These are phyloP conservation scores for Bothriochloa decipiens DNA, from an alignment of 176 grass and related monocot species.

Conservation along the genomic window DNA sequence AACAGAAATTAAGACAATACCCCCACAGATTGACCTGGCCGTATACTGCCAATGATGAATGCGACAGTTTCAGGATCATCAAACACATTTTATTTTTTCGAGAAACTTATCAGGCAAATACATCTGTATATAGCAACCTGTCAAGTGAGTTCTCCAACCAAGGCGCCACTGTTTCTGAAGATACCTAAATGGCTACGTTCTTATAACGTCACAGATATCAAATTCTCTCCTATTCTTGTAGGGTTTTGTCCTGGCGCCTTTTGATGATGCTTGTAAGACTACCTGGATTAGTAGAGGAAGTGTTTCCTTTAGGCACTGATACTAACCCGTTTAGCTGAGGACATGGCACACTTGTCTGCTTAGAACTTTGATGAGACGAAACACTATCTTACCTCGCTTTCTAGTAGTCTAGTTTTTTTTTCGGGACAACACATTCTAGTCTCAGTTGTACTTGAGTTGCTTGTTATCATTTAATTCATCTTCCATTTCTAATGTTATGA, in stretches of 20 bases:
- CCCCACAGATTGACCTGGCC: constrained; percentile 65
- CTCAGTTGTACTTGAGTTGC: constrained; percentile 5
- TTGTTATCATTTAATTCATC: background rate
- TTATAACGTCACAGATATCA: background rate
- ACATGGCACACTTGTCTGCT: constrained; percentile 28
- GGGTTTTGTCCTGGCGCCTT: constrained; percentile 53
- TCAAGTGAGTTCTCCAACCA: constrained; percentile 38
- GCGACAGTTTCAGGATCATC: constrained; percentile 21
- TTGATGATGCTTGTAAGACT: constrained; percentile 42
- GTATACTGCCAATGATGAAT: constrained; percentile 67
- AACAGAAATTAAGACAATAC: constrained; percentile 78
- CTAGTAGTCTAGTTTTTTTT: no score
- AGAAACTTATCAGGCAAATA: constrained; percentile 34
- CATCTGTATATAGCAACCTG: constrained; percentile 54
- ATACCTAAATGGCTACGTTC: background rate
- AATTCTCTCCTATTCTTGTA: constrained; percentile 20
- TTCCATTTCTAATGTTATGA: background rate
- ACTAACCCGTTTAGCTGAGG: constrained; percentile 31
- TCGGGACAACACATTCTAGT: no score
- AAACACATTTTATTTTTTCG: constrained; percentile 3
- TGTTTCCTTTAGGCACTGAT: constrained; percentile 33
- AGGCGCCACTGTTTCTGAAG: background rate
- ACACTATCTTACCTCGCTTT: background rate
- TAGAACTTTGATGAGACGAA: background rate
- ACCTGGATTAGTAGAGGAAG: constrained; percentile 20